These are phyloP conservation scores for Stentor coeruleus DNA, from an alignment of 73 alveolate genomes.

Conservation along the genomic window DNA sequence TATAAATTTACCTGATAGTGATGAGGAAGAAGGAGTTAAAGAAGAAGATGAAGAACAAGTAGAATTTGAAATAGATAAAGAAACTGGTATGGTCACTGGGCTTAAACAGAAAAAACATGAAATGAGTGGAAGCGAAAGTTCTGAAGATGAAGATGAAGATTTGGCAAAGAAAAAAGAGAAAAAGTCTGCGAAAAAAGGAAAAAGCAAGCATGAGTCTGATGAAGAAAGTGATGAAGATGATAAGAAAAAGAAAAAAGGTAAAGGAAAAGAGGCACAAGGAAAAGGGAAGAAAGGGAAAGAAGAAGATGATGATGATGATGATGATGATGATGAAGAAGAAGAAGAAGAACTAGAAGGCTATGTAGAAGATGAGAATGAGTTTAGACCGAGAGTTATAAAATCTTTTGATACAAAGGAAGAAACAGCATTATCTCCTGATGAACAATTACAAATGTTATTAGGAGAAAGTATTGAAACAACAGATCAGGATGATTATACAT, in stretches of 20 bases:
- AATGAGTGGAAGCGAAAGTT: background rate
- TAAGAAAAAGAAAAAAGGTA: background rate
- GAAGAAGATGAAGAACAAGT: background rate
- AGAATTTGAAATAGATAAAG: background rate
- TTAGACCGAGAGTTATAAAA: background rate
- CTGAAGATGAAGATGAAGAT: background rate
- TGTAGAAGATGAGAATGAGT: background rate
- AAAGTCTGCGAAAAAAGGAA: background rate
- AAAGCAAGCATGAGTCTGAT: too few species aligned
- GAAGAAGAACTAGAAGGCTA: background rate
- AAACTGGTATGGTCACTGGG: background rate
- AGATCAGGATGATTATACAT: background rate
- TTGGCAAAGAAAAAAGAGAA: background rate
- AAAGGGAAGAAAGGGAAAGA: background rate
- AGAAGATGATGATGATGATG: background rate
- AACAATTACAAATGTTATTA: background rate
- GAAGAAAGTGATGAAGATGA: constrained; percentile 22
- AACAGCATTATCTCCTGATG: background rate
- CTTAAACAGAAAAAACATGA: too few species aligned
- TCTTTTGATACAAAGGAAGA: background rate
- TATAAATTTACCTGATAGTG: background rate
- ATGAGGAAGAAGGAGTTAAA: background rate
- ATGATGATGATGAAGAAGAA: background rate
- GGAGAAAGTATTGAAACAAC: background rate
- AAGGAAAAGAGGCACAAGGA: background rate